Base-by-base conservation (phyloP, 805 yeast genomes). In the Candida sonorensis region DNA sequence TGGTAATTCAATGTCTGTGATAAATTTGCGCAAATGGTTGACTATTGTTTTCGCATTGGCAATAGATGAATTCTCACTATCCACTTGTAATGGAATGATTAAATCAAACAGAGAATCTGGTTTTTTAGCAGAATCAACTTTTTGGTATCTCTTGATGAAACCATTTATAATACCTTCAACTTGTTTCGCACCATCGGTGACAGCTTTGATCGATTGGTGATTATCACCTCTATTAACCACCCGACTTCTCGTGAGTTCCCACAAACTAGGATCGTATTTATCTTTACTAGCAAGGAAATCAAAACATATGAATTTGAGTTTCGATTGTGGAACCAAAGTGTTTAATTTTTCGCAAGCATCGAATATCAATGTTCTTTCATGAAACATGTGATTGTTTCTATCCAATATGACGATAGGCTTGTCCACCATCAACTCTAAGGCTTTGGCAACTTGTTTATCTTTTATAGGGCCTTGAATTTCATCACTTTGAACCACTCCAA, bases 401-500 rank as follows among this genome's bases (percentile, higher is more conserved):
- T 92, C 98, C 10, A 82, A 64, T 30, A 86, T 59, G 1, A 85
- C 85, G 18, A 75, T 77, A 10, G 61, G 62, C 14, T 52, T 42
- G 6, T 60, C 59, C 11, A 60, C 46, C 19, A 78, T 44, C 9
- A 55, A 44, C 17, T 64, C 60, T 14, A 77, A 45, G 3, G 77
- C 67, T 17, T 53, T 53, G 12, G 62, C 66, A 17, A 76, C 72
- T 27, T 81, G 59, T 42, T 66, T 63, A 11, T 65, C 54, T 35
- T 67, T 70, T n/a, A 68, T 64, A 6, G 64, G 61, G 14, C 64
- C 64, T 5, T 63, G 59, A 16, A 83, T 63, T 42, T 83, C 74
- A 57, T 90, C 97, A 57, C 86, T 92, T 53, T 86, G 95, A 9
- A 83, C 64, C 45, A 79, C 82, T 0, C 72, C 79, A 80, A 94